Evolutionary conservation across 2,329 filamentous ascomycete species (phyloP).

Genomic region (Rhytidhysteron rufulum): DNA sequence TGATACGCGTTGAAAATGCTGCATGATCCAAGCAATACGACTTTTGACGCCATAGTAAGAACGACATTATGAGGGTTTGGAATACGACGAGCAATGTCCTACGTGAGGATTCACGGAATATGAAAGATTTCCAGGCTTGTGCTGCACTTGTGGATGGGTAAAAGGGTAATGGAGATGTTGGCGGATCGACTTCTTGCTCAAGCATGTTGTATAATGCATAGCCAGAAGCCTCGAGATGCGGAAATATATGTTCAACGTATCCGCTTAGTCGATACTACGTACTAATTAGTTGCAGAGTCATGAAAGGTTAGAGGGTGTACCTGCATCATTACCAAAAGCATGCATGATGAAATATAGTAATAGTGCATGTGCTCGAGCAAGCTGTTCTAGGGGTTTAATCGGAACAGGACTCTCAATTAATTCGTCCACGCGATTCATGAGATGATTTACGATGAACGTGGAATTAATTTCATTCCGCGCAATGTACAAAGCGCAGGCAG

Average conservation of each 20-base stretch:
- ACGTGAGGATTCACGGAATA: constrained; percentile 52
- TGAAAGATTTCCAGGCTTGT: constrained; percentile 50
- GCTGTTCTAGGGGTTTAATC: constrained; percentile 12
- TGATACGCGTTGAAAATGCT: constrained; percentile 13
- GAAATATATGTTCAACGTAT: constrained; percentile 14
- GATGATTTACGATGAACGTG: constrained; percentile 46
- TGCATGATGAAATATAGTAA: constrained; percentile 28
- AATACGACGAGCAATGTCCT: constrained; percentile 50
- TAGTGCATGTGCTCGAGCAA: constrained; percentile 26
- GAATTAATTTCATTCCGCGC: constrained; percentile 48
- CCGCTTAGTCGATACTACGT: constrained; percentile 13
- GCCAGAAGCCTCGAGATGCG: constrained; percentile 14
- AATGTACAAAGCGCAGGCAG: constrained; percentile 52
- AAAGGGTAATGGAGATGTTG: constrained; percentile 28
- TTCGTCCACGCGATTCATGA: constrained; percentile 44
- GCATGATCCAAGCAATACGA: constrained; percentile 11
- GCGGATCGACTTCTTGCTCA: constrained; percentile 11
- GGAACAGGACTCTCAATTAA: constrained; percentile 31
- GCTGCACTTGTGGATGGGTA: constrained; percentile 33
- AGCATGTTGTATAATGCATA: constrained; percentile 7
- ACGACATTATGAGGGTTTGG: constrained; percentile 38
- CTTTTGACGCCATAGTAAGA: constrained; percentile 15
- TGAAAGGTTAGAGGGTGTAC: not conserved
- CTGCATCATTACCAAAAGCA: constrained; percentile 20
- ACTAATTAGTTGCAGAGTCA: not conserved